These are phyloP conservation scores for Prototheca cutis DNA, from an alignment of 163 green algal species.

Conservation along the genomic window DNA sequence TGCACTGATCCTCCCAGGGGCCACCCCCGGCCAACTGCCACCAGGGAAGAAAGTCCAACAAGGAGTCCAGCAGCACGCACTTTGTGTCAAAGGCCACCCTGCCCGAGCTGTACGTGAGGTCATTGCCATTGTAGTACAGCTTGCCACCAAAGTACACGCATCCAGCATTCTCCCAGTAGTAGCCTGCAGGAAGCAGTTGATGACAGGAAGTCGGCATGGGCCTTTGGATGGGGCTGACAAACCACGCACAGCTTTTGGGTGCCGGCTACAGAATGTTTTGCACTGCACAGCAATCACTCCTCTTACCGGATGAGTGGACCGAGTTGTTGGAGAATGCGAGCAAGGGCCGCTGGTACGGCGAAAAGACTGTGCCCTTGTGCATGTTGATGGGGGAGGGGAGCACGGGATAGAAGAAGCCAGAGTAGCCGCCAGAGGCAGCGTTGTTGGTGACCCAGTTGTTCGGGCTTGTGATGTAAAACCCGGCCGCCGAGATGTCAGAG, in stretches of 20 bases:
- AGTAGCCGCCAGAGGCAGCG: conserved; percentile 47
- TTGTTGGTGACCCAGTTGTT: conserved; percentile 52
- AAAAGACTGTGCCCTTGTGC: not conserved
- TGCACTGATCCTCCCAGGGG: too few species aligned
- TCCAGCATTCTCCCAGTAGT: conserved; percentile 34
- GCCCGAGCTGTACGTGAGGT: conserved; percentile 40
- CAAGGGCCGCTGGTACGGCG: conserved; percentile 31
- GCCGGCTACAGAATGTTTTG: too few species aligned
- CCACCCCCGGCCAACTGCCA: too few species aligned
- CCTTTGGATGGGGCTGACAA: too few species aligned
- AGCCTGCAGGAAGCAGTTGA: too few species aligned
- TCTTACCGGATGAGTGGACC: conserved; percentile 35
- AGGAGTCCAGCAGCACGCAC: conserved; percentile 9
- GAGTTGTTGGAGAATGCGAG: conserved; percentile 45
- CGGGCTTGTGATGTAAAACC: conserved; percentile 58
- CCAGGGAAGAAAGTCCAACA: too few species aligned
- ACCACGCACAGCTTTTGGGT: too few species aligned
- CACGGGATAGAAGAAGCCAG: conserved; percentile 51
- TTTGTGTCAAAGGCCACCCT: conserved; percentile 34
- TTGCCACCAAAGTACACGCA: conserved; percentile 50
- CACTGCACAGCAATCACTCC: too few species aligned
- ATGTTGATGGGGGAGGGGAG: conserved; percentile 31
- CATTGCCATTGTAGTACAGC: conserved; percentile 29
- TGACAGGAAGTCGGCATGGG: too few species aligned
- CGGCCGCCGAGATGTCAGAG: conserved; percentile 32